phyloP scores from a whole-genome alignment of 2,329 filamentous ascomycete genomes.

The Chaetoscypha palmicola region DNA sequence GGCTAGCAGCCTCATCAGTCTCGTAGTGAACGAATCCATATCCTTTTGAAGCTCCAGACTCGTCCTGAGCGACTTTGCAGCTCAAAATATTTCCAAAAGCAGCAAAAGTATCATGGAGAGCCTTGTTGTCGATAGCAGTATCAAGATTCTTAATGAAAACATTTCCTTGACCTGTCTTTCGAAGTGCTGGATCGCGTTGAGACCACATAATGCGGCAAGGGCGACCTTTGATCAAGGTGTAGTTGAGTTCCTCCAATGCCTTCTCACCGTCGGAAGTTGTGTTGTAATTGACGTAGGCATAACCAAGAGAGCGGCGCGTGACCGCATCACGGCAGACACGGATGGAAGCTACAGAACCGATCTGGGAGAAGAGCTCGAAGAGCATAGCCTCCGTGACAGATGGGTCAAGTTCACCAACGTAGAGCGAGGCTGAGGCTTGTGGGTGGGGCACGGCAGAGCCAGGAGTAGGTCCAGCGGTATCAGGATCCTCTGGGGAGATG shows the following conservation, averaged over 20 bases:
- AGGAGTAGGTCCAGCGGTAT: slow-evolving; percentile 62
- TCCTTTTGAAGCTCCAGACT: slow-evolving; percentile 93
- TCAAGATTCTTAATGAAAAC: slow-evolving; percentile 99
- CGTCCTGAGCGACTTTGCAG: slow-evolving; percentile 99
- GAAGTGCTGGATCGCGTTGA: slow-evolving; percentile 95
- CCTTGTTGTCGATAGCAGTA: slow-evolving; percentile 99
- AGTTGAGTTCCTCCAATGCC: slow-evolving; percentile 98
- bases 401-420: slow-evolving; percentile 96
- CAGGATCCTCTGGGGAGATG: slow-evolving; percentile 49
- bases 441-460: slow-evolving; percentile 67
- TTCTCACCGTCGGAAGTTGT: slow-evolving; percentile 93
- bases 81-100: slow-evolving; percentile 98
- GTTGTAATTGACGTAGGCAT: slow-evolving; percentile 99
- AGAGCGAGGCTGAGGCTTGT: slow-evolving; percentile 94
- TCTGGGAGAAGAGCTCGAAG: slow-evolving; percentile 99
- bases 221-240: slow-evolving; percentile 97
- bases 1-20: slow-evolving; percentile 92
- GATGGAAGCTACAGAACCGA: slow-evolving; percentile 97
- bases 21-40: slow-evolving; percentile 99
- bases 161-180: slow-evolving; percentile 98
- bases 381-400: slow-evolving; percentile 99
- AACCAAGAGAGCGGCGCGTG: slow-evolving; percentile 95
- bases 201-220: slow-evolving; percentile 99
- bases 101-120: slow-evolving; percentile 97
- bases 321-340: slow-evolving; percentile 99